Conservation (phyloP, 495 filamentous ascomycete genomes). For the Astrothelium subdiscretum region DNA sequence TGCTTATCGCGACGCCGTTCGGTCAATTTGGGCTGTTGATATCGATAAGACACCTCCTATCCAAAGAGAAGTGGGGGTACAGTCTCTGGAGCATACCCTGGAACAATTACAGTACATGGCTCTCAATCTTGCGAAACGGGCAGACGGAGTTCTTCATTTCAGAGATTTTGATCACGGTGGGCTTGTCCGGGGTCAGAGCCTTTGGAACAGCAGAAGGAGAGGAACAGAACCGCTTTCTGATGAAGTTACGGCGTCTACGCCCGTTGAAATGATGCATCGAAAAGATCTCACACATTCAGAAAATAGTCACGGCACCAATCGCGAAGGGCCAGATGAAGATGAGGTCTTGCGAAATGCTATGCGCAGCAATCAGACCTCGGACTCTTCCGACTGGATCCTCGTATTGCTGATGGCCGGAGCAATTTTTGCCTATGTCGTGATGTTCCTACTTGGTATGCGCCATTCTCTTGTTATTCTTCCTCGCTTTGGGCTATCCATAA, state of each 20-base stretch:
- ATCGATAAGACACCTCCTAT: not conserved
- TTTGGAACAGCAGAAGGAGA: not conserved
- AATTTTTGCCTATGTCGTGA: not conserved
- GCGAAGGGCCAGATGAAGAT: not conserved
- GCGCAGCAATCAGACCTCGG: not conserved
- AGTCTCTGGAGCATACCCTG: not conserved
- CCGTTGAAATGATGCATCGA: not conserved
- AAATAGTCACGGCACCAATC: not conserved
- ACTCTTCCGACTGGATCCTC: not conserved
- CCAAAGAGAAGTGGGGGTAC: not conserved
- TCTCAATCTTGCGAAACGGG: not conserved
- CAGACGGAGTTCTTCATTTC: not conserved
- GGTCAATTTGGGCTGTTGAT: not conserved
- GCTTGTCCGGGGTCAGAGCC: not conserved
- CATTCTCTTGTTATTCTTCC: too few species aligned
- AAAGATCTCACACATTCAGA: not conserved
- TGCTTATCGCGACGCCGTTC: not conserved
- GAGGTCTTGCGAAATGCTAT: not conserved
- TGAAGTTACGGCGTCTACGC: not conserved
- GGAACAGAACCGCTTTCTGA: not conserved
- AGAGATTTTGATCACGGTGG: not conserved
- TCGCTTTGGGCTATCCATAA: too few species aligned
- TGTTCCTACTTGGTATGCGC: not conserved
- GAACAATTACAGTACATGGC: not conserved
- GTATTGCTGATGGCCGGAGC: not conserved